Conservation (phyloP, 1,284 basidiomycete species). For the Melampsora americana region DNA sequence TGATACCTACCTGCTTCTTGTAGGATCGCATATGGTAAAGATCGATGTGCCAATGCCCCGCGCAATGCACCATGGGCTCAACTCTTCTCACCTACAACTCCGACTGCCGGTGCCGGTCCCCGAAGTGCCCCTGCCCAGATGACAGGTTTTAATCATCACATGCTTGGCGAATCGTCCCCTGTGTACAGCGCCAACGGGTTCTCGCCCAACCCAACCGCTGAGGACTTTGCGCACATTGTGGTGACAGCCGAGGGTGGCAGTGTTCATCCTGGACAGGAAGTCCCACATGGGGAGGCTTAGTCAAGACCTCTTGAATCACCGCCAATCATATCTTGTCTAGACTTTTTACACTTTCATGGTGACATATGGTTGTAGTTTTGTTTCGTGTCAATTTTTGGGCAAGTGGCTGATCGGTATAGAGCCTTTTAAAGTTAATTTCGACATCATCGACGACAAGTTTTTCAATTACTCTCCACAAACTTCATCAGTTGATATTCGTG, state of each 20-base stretch:
- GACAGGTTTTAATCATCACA: conserved; percentile 43
- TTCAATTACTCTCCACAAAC: no score
- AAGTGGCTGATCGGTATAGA: no score
- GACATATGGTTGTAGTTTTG: no score
- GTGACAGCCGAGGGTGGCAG: conserved; percentile 43
- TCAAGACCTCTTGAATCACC: background rate
- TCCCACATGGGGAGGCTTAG: conserved; percentile 31
- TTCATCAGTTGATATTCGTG: no score
- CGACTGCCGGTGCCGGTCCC: conserved; percentile 28
- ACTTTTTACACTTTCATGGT: no score
- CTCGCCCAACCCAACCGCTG: conserved; percentile 27
- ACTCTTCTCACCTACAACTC: conserved; percentile 36
- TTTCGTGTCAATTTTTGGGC: no score
- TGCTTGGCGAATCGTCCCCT: conserved; percentile 36
- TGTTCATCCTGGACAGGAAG: conserved; percentile 33
- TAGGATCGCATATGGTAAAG: conserved; percentile 81
- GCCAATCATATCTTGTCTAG: no score
- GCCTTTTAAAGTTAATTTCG: no score
- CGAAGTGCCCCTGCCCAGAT: conserved; percentile 44
- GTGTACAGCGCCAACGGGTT: conserved; percentile 35
- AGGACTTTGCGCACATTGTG: conserved; percentile 42
- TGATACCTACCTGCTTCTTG: conserved; percentile 63
- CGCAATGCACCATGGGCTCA: conserved; percentile 44
- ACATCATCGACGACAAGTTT: no score
- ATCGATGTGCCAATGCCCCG: conserved; percentile 73